Base-by-base conservation (phyloP, 2,329 filamentous ascomycete genomes). In the Aspergillus fumigatiaffinis region DNA sequence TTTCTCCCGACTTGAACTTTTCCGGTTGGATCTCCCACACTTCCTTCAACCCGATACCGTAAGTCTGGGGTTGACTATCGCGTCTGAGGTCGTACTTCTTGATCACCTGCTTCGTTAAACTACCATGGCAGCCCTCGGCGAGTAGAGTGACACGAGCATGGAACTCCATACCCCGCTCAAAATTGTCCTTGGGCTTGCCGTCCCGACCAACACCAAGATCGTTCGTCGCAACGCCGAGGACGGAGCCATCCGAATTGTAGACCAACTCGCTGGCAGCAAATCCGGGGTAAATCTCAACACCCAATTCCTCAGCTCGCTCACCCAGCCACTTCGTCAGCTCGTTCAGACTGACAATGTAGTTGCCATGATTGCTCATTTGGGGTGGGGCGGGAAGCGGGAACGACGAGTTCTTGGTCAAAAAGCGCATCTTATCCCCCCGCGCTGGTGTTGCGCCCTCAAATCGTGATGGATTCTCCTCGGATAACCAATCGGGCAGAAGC, bases 141-240 rank as follows among this genome's bases (percentile, higher is more conserved):
- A 99, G 92, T 55, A 99, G 82, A 41, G 94, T 99, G 51, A 94
- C 87, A 57, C 89, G 83, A 6, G 94, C 93, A 70, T 96, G 92
- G 73, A 99, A 99, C 77, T 96, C 94, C 94, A 99, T 99, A 59
- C 94, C 94, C 60, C 94, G 85, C 80, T 97, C 92, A 69, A 97
- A 99, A 6, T 83, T 87, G 55, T 94, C 89, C 79, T 96, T 97
- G 38, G 92, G 86, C 73, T 88, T 89, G 42, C 93, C 93, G 67
- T 89, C 84, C 54, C 92, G 84, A 9, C 83, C 87, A 58, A 99
- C 84, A 42, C 94, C 94, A 23, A 97, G 79, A 70, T 99, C 94
- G 70, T 97, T 97, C 50, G 94, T 99, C 20, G 94, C 94, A 44
- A 99, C 93, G 63, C 94, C 94, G 74, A 87, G 88, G 52, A 99